phyloP scores from a whole-genome alignment of 352 stramenopile species.

The Pythium diclinum region DNA sequence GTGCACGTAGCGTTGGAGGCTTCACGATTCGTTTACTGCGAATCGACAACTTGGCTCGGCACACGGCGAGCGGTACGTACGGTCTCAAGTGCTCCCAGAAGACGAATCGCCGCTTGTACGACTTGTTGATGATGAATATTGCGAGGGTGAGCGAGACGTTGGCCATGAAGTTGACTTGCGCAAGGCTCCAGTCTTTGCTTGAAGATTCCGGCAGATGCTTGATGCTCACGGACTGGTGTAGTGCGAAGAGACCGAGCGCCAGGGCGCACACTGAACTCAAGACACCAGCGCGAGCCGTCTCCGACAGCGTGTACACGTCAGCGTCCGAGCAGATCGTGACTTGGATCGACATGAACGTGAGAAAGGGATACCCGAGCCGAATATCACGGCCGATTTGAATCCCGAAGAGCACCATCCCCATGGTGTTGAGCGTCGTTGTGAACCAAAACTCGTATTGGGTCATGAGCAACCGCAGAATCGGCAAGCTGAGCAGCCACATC shows the following conservation, averaged over 20 bases:
- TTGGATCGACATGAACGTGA: constrained; percentile 23
- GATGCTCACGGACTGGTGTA: constrained; percentile 8
- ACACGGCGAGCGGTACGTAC: constrained; percentile 18
- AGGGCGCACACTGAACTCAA: constrained; percentile 10
- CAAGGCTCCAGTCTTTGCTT: constrained; percentile 14
- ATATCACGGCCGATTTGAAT: constrained; percentile 17
- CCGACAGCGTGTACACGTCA: constrained; percentile 17
- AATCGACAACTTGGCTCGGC: constrained; percentile 10
- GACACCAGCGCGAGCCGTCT: constrained; percentile 11
- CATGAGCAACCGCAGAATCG: constrained; percentile 18
- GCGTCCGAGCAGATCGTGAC: constrained; percentile 22
- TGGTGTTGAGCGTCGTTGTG: constrained; percentile 15
- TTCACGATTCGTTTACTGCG: constrained; percentile 5
- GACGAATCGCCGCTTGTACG: constrained; percentile 22
- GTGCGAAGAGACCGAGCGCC: constrained; percentile 7
- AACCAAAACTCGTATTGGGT: constrained; percentile 28
- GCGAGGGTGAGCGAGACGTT: constrained; percentile 27
- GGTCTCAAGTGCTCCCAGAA: constrained; percentile 10
- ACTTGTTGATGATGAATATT: constrained; percentile 27
- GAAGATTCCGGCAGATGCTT: background rate
- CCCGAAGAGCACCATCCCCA: constrained; percentile 17
- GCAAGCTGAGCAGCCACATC: constrained; percentile 10
- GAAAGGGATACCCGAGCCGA: constrained; percentile 8
- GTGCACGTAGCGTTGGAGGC: too few relatives aligned
- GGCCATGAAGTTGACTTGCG: constrained; percentile 23